Percentiles rank a stretch among this genome's conserved stretches.
Conservation (phyloP, 2,329 filamentous ascomycete species). For the Beauveria caledonica region DNA sequence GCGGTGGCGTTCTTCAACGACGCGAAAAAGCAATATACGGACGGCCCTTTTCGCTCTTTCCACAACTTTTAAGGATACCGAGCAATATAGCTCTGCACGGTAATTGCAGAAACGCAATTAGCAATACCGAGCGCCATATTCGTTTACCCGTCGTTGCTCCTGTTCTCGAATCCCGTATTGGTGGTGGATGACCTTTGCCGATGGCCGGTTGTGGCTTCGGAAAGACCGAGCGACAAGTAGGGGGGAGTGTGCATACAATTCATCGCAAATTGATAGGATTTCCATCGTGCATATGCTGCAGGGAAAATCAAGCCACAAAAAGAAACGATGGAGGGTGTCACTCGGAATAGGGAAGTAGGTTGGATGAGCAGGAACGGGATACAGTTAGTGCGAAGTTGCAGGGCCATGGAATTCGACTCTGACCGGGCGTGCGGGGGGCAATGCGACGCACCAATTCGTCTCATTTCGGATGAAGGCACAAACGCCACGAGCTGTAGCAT, state of each 20-base stretch:
- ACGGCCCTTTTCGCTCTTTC: neutral
- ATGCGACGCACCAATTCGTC: neutral
- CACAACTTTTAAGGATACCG: neutral
- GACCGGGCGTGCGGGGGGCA: neutral
- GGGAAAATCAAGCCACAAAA: neutral
- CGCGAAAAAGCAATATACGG: neutral
- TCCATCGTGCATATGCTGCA: neutral
- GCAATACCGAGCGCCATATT: neutral
- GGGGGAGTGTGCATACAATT: neutral
- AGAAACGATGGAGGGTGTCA: neutral
- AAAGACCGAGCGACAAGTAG: neutral
- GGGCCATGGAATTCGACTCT: neutral
- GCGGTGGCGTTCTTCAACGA: neutral
- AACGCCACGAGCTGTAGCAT: neutral
- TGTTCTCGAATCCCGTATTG: neutral
- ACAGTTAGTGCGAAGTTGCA: slow-evolving; percentile 2
- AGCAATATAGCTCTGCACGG: neutral
- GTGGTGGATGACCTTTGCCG: neutral
- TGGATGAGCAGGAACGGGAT: neutral
- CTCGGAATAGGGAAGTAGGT: neutral
- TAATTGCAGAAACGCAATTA: neutral
- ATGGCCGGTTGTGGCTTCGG: neutral
- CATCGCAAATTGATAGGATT: neutral
- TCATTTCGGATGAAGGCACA: neutral
- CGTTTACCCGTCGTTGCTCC: neutral